A percentile compares a stretch with the other conserved stretches of the same genome.
Evolutionary conservation across 805 yeast genomes (phyloP).

Genomic region (Debaryomyces maramus): DNA sequence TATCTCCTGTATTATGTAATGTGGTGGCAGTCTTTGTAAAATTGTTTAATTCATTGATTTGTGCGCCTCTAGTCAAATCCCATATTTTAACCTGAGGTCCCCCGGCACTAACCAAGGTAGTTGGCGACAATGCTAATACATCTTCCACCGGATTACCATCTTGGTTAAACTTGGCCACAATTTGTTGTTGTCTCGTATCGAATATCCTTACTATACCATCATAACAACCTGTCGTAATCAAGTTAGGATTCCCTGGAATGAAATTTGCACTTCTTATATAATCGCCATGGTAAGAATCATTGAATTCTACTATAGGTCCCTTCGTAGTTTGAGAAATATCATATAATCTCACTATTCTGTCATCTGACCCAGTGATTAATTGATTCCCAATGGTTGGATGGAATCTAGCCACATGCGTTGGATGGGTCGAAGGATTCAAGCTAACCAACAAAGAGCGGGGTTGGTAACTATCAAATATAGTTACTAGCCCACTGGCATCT

Average conservation of each 20-base stretch:
- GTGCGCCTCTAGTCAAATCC: conserved; percentile 81
- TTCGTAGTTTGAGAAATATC: conserved; percentile 73
- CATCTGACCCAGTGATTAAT: conserved; percentile 87
- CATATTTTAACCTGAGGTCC: conserved; percentile 84
- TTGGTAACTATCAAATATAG: conserved; percentile 80
- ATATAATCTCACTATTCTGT: conserved; percentile 80
- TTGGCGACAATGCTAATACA: conserved; percentile 68
- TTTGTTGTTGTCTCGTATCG: conserved; percentile 66
- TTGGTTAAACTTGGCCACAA: conserved; percentile 69
- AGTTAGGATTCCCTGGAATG: conserved; percentile 71
- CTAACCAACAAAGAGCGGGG: conserved; percentile 80
- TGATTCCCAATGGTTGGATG: conserved; percentile 76
- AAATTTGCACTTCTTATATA: conserved; percentile 82
- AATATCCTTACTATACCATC: conserved; percentile 84
- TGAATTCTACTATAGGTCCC: conserved; percentile 68
- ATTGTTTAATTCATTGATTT: conserved; percentile 72
- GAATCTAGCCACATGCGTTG: conserved; percentile 92
- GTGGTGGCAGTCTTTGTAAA: conserved; percentile 94
- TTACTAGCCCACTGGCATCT: conserved; percentile 92
- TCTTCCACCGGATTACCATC: conserved; percentile 73
- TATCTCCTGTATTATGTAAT: conserved; percentile 67
- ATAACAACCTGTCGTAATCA: conserved; percentile 91
- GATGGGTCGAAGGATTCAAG: conserved; percentile 78
- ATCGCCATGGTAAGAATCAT: conserved; percentile 71
- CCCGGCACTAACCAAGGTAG: conserved; percentile 77